These are phyloP conservation scores for Coemansia sp. DNA, from an alignment of 192 early-diverging fungal genomes.

Conservation along the genomic window DNA sequence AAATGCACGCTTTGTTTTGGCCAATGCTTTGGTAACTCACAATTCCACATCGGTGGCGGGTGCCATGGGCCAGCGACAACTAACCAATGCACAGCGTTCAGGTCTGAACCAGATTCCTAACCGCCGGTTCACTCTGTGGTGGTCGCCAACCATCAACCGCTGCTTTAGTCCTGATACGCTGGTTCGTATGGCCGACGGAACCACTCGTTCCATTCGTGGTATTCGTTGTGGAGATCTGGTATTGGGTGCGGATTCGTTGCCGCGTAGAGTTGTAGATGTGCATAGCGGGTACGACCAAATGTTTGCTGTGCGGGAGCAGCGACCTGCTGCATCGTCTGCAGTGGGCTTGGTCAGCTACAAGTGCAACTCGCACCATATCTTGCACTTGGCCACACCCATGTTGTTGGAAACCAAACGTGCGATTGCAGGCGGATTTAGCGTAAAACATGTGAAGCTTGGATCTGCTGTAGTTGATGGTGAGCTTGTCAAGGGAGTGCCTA, in stretches of 20 bases:
- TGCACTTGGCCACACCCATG: constrained; percentile 21
- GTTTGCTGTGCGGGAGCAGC: constrained; percentile 20
- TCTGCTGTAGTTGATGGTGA: too few species aligned
- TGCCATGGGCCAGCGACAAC: constrained; percentile 92
- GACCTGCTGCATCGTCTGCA: background rate
- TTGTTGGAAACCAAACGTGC: background rate
- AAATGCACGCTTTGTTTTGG: constrained; percentile 54
- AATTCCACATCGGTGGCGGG: constrained; percentile 71
- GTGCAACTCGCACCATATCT: constrained; percentile 28
- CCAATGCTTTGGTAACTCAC: constrained; percentile 47
- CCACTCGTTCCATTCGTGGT: constrained; percentile 10
- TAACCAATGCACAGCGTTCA: constrained; percentile 96
- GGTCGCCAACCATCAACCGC: constrained; percentile 97
- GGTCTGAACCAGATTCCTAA: constrained; percentile 99
- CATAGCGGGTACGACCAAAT: constrained; percentile 24
- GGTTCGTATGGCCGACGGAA: constrained; percentile 58
- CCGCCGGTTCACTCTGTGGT: constrained; percentile 99
- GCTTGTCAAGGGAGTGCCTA: too few species aligned
- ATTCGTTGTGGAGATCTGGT: constrained; percentile 25
- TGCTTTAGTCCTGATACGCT: constrained; percentile 48
- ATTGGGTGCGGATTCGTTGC: constrained; percentile 26
- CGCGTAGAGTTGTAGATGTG: constrained; percentile 20
- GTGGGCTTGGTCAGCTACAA: constrained; percentile 4
- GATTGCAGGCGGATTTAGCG: background rate
- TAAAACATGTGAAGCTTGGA: constrained; percentile 7